Evolutionary conservation across 805 yeast genomes (phyloP).

Genomic region (Cyberlindnera amylophila): DNA sequence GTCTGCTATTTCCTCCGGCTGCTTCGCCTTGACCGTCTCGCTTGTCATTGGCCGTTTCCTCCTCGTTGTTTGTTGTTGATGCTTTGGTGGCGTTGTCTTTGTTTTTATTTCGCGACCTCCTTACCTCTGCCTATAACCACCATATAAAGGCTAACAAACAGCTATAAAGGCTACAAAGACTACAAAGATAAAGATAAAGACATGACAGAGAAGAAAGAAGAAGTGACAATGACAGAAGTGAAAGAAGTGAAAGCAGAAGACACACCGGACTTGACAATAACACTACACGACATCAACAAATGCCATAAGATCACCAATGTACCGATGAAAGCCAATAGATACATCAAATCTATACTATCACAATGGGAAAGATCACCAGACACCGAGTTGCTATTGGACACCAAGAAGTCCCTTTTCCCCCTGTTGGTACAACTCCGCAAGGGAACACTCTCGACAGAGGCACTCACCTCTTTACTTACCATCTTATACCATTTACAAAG

Average conservation of each 20-base stretch:
- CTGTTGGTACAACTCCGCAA: conserved; percentile 51
- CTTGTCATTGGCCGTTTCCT: conserved; percentile 3
- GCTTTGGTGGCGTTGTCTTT: not conserved
- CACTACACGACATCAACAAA: conserved; percentile 18
- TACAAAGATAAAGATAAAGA: too few relatives aligned
- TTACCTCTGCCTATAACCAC: too few relatives aligned
- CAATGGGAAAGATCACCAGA: conserved; percentile 35
- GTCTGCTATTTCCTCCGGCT: conserved; percentile 3
- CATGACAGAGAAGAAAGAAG: too few relatives aligned
- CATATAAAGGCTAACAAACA: too few relatives aligned
- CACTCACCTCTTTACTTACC: conserved; percentile 54
- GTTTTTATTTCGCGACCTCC: not conserved
- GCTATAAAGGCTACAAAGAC: too few relatives aligned
- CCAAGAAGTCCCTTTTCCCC: conserved; percentile 48
- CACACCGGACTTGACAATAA: conserved; percentile 14
- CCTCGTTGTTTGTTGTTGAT: not conserved
- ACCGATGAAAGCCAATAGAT: conserved; percentile 23
- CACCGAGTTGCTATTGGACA: conserved; percentile 36
- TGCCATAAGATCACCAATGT: conserved; percentile 1
- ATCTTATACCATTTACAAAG: conserved; percentile 59
- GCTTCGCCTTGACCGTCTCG: not conserved
- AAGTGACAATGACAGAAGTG: not conserved
- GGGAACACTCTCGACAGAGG: conserved; percentile 33
- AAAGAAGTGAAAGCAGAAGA: too few relatives aligned
- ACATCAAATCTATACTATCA: conserved; percentile 31